Conservation (phyloP, 495 filamentous ascomycete species). For the Penicillium macrosclerotiorum region DNA sequence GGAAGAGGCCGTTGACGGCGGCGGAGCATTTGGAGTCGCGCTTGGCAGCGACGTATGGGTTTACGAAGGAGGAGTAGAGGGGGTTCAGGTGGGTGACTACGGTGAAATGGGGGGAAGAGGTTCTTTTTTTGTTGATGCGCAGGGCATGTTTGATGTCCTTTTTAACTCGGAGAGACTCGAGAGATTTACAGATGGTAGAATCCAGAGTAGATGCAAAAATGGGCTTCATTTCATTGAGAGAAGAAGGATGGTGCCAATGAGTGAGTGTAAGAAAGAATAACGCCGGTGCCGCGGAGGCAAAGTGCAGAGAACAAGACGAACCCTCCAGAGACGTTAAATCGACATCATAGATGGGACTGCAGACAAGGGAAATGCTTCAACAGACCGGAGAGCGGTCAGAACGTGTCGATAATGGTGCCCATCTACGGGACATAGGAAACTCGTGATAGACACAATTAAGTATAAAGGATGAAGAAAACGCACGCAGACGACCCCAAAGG, state of each 20-base stretch:
- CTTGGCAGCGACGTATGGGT: constrained; percentile 72
- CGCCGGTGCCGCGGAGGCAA: constrained; percentile 24
- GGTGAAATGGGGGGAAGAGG: too few relatives aligned
- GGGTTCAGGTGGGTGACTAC: background rate
- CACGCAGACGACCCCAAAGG: constrained; percentile 2
- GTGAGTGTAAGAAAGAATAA: constrained; percentile 14
- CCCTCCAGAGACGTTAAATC: constrained; percentile 18
- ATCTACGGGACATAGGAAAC: constrained; percentile 24
- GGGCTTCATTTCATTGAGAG: constrained; percentile 12
- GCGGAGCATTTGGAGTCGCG: constrained; percentile 76
- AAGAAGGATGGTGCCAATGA: constrained; percentile 13
- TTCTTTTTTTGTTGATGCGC: background rate
- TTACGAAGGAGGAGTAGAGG: constrained; percentile 29
- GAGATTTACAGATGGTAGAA: too few relatives aligned
- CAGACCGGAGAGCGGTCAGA: constrained; percentile 6
- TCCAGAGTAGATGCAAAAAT: constrained; percentile 13
- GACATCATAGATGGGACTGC: constrained; percentile 13
- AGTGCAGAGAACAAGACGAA: constrained; percentile 16
- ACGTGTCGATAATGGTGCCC: constrained; percentile 10
- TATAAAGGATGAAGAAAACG: constrained; percentile 7
- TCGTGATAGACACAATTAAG: constrained; percentile 22
- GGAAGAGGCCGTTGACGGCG: constrained; percentile 70
- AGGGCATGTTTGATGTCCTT: background rate
- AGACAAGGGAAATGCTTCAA: constrained; percentile 8
- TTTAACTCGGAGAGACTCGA: too few relatives aligned